Evolutionary conservation across 176 grass and related monocot species (phyloP), one percentile per base, ranked within the genome.

Genomic region (Tillandsia leiboldiana): DNA sequence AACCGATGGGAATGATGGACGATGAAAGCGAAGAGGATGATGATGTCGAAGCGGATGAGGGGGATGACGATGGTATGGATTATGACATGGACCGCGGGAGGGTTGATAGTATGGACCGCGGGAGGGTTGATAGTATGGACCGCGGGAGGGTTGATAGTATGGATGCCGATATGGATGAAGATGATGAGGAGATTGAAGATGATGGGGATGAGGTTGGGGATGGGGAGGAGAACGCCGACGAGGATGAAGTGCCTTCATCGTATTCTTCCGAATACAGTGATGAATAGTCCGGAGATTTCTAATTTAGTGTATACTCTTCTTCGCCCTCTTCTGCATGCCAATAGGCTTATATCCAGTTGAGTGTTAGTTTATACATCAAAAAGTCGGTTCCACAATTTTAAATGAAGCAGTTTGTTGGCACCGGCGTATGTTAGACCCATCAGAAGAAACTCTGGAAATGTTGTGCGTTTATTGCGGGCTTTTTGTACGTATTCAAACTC

Each of bases 261-360:
- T 82, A 61, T 81, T 79, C 80, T 71, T 91, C 89, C 1, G 82
- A 91, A n/a, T 91, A 85, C 73, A 91, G 89, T 59, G 85, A 88
- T 59, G 85, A 80, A 80, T 65, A 64, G 70, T 7, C 20, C 3
- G 51, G 56, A 61, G 8, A n/a, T 58, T 61, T 61, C 17, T 23
- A 17, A 18, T 61, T 8, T 61, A 61, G 56, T 5, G 56, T n/a
- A 23, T 23, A 61, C 53, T 15, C 12, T 57, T 57, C n/a, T 17
- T 15, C 15, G 12, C 13, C 53, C 13, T 42, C 33, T 42, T 42
- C 33, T 42, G 33, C 33, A 42, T 42, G 33, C 3, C 33, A 42
- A 42, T 42, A 42, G 33, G 33, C 5, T 42, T 7, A 42, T 42
- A 42, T 42, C 33, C 33, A 42, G 33, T 42, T 42, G 33, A 42